Evolutionary conservation across 106 monocot species (phyloP).

Genomic region (Dendrobium officinale): DNA sequence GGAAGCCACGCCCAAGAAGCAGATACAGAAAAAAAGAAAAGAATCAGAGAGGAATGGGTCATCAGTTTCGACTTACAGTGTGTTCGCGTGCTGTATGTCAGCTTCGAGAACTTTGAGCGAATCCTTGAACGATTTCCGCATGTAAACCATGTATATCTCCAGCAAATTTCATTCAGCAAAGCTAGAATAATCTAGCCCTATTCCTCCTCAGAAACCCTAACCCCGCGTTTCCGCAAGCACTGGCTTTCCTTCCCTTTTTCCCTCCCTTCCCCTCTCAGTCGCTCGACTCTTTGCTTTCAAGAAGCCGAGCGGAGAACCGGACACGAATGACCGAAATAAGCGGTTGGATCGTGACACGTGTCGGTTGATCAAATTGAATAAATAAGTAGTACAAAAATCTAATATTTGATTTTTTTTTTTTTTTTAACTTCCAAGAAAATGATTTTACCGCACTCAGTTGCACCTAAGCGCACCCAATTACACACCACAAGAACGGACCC

Average conservation of each 20-base stretch:
- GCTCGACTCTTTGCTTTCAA: background rate
- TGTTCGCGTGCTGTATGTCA: slow-evolving; percentile 97
- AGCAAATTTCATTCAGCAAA: slow-evolving; percentile 8
- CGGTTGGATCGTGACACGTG: background rate
- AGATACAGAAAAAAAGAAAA: background rate
- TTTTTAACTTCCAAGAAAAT: too few species aligned
- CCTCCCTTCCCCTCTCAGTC: background rate
- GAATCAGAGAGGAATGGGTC: background rate
- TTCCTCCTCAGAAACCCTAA: slow-evolving; percentile 12
- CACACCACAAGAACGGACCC: background rate
- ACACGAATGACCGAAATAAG: slow-evolving; percentile 8
- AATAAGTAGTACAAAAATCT: too few species aligned
- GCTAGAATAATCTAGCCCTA: slow-evolving; percentile 22
- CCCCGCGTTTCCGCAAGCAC: background rate
- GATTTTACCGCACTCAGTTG: too few species aligned
- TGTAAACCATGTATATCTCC: slow-evolving; percentile 26
- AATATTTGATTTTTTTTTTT: too few species aligned
- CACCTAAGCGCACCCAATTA: background rate
- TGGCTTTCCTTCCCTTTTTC: background rate
- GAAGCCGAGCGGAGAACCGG: background rate
- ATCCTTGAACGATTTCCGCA: slow-evolving; percentile 96
- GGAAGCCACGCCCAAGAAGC: background rate
- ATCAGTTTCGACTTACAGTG: slow-evolving; percentile 46
- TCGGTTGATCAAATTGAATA: background rate
- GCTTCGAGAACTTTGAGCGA: slow-evolving; percentile 94